phyloP scores from a whole-genome alignment of 2,329 filamentous ascomycete species.

The Dothistroma septosporum region DNA sequence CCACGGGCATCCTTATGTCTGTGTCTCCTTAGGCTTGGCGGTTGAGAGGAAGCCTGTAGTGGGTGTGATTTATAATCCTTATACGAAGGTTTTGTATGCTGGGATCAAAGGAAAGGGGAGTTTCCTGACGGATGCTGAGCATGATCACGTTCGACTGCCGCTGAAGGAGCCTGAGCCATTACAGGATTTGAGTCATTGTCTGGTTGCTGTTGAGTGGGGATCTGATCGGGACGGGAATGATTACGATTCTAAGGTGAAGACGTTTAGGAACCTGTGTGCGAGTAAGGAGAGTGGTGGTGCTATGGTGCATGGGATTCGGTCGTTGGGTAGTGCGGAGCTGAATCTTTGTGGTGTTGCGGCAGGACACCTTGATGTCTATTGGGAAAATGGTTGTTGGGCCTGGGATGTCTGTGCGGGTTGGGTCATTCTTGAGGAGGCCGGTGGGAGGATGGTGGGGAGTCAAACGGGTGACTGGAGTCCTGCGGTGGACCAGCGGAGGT shows the following conservation, averaged over 20 bases:
- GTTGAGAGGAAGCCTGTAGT: constrained; percentile 59
- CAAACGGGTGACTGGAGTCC: constrained; percentile 69
- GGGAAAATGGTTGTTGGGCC: constrained; percentile 80
- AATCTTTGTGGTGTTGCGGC: constrained; percentile 70
- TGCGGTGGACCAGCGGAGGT: constrained; percentile 55
- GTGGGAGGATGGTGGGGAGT: constrained; percentile 66
- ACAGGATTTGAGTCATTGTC: constrained; percentile 55
- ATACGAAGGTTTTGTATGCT: constrained; percentile 64
- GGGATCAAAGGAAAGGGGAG: constrained; percentile 65
- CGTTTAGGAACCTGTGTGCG: constrained; percentile 55
- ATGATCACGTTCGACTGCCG: constrained; percentile 41
- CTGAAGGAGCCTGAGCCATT: constrained; percentile 51
- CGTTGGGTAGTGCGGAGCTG: constrained; percentile 67
- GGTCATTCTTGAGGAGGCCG: constrained; percentile 71
- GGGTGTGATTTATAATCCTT: constrained; percentile 78
- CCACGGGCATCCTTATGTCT: constrained; percentile 69
- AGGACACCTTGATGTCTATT: constrained; percentile 69
- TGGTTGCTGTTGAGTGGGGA: constrained; percentile 73
- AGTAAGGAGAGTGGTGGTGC: constrained; percentile 59
- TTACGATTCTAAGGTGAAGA: constrained; percentile 63
- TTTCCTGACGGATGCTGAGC: constrained; percentile 40
- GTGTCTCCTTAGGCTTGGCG: constrained; percentile 70
- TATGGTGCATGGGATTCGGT: constrained; percentile 74
- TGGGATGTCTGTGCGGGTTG: constrained; percentile 83
- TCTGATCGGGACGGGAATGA: constrained; percentile 62